Evolutionary conservation across 208 protist species (phyloP).

Genomic region (Herpetomonas tarakana): DNA sequence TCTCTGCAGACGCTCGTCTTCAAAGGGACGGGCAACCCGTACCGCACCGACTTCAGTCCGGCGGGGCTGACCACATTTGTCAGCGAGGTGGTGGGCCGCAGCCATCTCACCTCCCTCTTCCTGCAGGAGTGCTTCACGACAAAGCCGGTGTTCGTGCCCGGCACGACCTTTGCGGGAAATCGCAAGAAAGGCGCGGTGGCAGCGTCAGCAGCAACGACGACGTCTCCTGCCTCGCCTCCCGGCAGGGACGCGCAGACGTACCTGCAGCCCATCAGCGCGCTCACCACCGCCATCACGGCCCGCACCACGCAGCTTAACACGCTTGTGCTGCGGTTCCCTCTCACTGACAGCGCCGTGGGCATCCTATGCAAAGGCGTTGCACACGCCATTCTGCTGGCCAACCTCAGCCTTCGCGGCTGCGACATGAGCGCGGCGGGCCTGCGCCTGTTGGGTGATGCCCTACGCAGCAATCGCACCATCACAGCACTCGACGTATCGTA

Average conservation of each 20-base stretch:
- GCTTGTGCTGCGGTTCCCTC: constrained; percentile 52
- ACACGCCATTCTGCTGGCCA: constrained; percentile 25
- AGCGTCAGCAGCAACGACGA: constrained; percentile 2
- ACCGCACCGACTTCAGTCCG: constrained; percentile 35
- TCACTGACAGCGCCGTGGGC: constrained; percentile 46
- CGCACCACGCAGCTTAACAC: constrained; percentile 27
- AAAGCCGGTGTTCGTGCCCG: constrained; percentile 13
- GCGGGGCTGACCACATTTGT: constrained; percentile 28
- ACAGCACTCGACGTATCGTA: constrained; percentile 52
- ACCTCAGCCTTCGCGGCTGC: constrained; percentile 48
- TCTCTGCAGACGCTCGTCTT: constrained; percentile 33
- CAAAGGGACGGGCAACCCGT: constrained; percentile 49
- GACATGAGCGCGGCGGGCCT: constrained; percentile 39
- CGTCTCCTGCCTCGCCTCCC: background rate
- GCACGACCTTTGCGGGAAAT: constrained; percentile 6
- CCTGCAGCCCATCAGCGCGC: constrained; percentile 24
- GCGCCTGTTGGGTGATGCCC: constrained; percentile 25
- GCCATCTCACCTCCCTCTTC: constrained; percentile 28
- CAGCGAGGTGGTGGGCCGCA: constrained; percentile 19
- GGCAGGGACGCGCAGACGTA: constrained; percentile 14
- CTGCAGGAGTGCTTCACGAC: constrained; percentile 55
- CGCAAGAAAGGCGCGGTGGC: constrained; percentile 8
- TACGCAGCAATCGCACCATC: constrained; percentile 35
- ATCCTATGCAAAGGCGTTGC: constrained; percentile 35
- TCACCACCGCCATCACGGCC: constrained; percentile 23